Evolutionary conservation across 2,329 filamentous ascomycete genomes (phyloP), one percentile per base, ranked within the genome.

Genomic region (Xenoacremonium recifei): DNA sequence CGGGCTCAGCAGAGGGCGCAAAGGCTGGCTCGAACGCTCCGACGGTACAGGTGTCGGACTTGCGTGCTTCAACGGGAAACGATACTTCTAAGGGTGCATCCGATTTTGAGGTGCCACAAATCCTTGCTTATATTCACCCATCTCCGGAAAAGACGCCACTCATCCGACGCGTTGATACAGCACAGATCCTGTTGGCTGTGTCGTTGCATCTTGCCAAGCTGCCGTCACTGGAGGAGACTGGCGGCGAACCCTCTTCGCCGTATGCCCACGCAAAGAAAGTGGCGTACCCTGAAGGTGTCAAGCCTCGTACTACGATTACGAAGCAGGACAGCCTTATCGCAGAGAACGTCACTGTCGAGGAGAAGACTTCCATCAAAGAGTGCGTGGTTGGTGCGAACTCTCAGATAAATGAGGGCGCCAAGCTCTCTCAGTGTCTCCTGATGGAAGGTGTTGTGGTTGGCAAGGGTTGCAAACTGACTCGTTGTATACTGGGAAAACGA

Each of bases 371-470:
- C n/a, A 87, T 99, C 68, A 96, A 96, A 65, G 89, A 96, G 65
- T 86, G 77, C 27, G 89, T 96, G 21, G 81, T 99, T 30, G 93
- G 93, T 3, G 82, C 88, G 4, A 89, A 89, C 55, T 95, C 89
- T 63, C 85, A 87, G 56, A 92, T 99, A 50, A 83, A 84, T 48
- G 83, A 85, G 53, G 89, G 90, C n/a, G 89, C 87, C 21, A 87
- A 91, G 51, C 69, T 99, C 33, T 84, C 82, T n/a, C 80, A 91
- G 50, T 97, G 92, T 65, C 67, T 97, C 35, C 70, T 97, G 16
- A 96, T 97, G 89, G 92, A 97, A 47, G 89, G 89, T 4, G 91
- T 88, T 1, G 83, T 88, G 6, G 77, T 99, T 11, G 91, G 89
- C 12, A 87, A 89, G 56, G 85, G 86, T 32, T 91, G 85, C 59